Conservation (phyloP, 768 basidiomycete genomes). For the Leccinum subtestaceum region DNA sequence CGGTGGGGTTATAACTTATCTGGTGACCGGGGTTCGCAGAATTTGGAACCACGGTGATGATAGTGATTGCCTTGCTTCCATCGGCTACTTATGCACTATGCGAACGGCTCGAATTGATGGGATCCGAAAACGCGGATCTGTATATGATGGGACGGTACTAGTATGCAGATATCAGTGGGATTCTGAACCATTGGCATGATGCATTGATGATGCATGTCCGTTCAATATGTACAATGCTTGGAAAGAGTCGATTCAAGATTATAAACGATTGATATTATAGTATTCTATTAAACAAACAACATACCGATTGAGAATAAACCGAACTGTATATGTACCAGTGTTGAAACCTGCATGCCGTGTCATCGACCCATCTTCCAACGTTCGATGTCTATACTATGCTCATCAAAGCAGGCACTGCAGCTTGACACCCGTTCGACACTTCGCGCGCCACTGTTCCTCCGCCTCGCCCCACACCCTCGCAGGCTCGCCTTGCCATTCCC, state of each 20-base stretch:
- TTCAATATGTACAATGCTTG: neutral
- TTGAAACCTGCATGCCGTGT: neutral
- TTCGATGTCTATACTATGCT: neutral
- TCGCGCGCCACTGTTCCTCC: conserved; percentile 11
- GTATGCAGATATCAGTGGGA: neutral
- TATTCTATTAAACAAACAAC: neutral
- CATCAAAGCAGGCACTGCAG: neutral
- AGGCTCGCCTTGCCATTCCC: conserved; percentile 18
- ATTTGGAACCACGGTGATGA: neutral
- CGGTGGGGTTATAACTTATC: neutral
- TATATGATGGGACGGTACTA: neutral
- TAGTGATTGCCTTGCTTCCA: neutral
- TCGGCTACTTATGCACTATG: neutral
- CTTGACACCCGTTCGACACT: neutral
- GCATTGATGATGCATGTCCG: too few species aligned
- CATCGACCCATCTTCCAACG: neutral
- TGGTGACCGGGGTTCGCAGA: neutral
- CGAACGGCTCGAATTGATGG: too few species aligned
- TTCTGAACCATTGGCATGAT: neutral
- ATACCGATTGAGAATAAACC: neutral
- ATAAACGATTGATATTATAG: neutral
- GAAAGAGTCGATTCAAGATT: neutral
- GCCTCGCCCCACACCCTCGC: conserved; percentile 10
- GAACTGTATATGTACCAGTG: too few species aligned
- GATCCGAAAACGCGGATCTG: neutral